Percentiles rank a stretch among this genome's conserved stretches.
These are phyloP conservation scores for Penicillium oxalicum DNA, from an alignment of 2,329 filamentous ascomycete genomes.

Conservation along the genomic window DNA sequence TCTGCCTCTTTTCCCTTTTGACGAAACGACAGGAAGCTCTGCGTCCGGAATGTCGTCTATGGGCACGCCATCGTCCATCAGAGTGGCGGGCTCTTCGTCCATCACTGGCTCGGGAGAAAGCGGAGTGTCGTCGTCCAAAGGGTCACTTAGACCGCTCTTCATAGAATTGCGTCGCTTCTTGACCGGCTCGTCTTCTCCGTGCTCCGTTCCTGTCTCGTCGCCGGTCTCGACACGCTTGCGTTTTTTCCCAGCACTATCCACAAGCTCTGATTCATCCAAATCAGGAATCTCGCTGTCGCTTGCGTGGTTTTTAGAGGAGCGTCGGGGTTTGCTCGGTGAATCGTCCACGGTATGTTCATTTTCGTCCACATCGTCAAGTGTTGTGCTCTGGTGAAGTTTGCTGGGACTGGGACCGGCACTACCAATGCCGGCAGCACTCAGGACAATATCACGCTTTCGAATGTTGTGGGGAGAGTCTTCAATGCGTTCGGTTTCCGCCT, in stretches of 20 bases:
- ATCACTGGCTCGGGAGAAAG: constrained; percentile 30
- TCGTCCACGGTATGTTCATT: constrained; percentile 42
- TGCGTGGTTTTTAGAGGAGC: constrained; percentile 29
- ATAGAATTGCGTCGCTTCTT: constrained; percentile 39
- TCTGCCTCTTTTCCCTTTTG: constrained; percentile 39
- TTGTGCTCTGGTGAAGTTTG: constrained; percentile 62
- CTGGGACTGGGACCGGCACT: constrained; percentile 64
- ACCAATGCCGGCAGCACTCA: constrained; percentile 54
- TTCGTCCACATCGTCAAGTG: constrained; percentile 44
- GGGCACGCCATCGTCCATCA: constrained; percentile 27
- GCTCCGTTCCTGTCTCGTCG: constrained; percentile 32
- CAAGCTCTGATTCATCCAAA: constrained; percentile 24
- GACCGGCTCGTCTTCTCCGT: constrained; percentile 35
- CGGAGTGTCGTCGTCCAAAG: constrained; percentile 28
- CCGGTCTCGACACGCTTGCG: constrained; percentile 35
- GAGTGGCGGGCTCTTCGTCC: constrained; percentile 25
- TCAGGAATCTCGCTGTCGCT: constrained; percentile 20
- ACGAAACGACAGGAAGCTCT: constrained; percentile 24
- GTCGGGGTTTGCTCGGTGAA: constrained; percentile 37
- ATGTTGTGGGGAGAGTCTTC: constrained; percentile 75
- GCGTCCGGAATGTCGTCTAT: constrained; percentile 29
- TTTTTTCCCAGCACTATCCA: constrained; percentile 35
- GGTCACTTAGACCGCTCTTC: constrained; percentile 34
- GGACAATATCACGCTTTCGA: constrained; percentile 56
- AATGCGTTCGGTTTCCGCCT: constrained; percentile 90